Base-by-base conservation (phyloP, 768 basidiomycete species). In the Dioszegia crocea region DNA sequence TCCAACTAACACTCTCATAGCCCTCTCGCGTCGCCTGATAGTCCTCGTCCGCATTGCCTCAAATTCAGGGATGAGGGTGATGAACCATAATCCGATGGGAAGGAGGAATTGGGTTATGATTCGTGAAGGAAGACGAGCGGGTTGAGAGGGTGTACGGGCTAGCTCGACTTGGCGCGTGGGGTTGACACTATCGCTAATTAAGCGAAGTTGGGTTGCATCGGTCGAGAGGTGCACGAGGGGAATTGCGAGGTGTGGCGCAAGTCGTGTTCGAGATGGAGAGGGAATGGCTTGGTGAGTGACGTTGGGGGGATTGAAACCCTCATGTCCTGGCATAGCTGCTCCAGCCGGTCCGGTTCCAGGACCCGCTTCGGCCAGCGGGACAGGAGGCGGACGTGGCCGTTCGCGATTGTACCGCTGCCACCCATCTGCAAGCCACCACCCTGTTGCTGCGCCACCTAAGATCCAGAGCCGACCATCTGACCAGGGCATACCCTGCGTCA, bases 41-140 rank as follows among this genome's bases (percentile, higher is more conserved):
- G 58, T 57, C 16, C 67, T 29, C 12, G 61, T 57, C 29, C 71
- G 57, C 2, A 64, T 56, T 0, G 60, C 49, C 40, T 73, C 71
- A 65, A 65, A 71, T 30, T 64, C 67, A 12, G 71, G 71, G 6
- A 73, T 57, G 14, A 73, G 57, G 1, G 71, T 73, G 33, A 73
- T 56, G 44, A 73, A 63, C 71, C 71, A 73, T 30, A 73, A 36
- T 21, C 47, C 21, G 12, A 73, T 33, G 38, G 71, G 71, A 8
- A 73, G 50, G 11, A 73, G 39, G 5, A 73, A 24, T 41, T 67
- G 68, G 3, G 69, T 73, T 3, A 59, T n/a, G 40, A 62, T 27
- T 48, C 57, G 19, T 10, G 62, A 39, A 23, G 68, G 66, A 27
- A 46, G 55, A 9, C 9, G n/a, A 3, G 17, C 9, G 38, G 51